Conservation (phyloP, 805 yeast genomes). For the Tetrapisispora nanseiensis region DNA sequence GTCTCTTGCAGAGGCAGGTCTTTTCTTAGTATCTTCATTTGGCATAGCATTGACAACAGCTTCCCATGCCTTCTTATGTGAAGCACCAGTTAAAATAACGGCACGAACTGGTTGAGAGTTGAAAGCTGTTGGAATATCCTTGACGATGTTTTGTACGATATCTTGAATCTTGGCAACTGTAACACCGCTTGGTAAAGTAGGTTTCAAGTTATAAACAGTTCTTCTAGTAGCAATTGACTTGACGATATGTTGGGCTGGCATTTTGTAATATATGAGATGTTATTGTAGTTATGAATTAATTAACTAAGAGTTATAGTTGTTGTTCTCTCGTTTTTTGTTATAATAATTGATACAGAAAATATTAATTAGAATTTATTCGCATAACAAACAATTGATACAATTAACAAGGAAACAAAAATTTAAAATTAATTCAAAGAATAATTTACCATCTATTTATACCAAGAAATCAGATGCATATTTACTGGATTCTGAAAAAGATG, state of each 20-base stretch:
- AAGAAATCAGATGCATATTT: too few relatives aligned
- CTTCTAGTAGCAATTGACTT: conserved; percentile 35
- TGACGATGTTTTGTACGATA: conserved; percentile 36
- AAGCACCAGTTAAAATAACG: conserved; percentile 36
- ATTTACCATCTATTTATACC: too few relatives aligned
- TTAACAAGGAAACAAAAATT: too few relatives aligned
- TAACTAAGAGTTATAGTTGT: too few relatives aligned
- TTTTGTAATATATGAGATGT: not conserved
- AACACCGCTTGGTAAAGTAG: conserved; percentile 36
- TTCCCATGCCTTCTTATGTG: conserved; percentile 40
- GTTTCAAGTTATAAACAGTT: conserved; percentile 38
- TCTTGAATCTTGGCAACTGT: conserved; percentile 32
- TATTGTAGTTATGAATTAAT: too few relatives aligned
- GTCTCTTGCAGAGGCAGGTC: conserved; percentile 35
- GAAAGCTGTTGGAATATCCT: conserved; percentile 42
- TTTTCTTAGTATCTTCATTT: conserved; percentile 31
- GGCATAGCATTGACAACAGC: conserved; percentile 28
- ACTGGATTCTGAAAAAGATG: too few relatives aligned
- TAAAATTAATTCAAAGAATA: too few relatives aligned
- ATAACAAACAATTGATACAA: too few relatives aligned
- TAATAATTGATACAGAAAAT: too few relatives aligned
- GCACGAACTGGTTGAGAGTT: conserved; percentile 45
- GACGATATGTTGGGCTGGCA: conserved; percentile 12
- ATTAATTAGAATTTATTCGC: too few relatives aligned
- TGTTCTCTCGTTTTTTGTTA: too few relatives aligned